These are phyloP conservation scores for Aureobasidium sp. DNA, from an alignment of 2,329 filamentous ascomycete species.

Conservation along the genomic window DNA sequence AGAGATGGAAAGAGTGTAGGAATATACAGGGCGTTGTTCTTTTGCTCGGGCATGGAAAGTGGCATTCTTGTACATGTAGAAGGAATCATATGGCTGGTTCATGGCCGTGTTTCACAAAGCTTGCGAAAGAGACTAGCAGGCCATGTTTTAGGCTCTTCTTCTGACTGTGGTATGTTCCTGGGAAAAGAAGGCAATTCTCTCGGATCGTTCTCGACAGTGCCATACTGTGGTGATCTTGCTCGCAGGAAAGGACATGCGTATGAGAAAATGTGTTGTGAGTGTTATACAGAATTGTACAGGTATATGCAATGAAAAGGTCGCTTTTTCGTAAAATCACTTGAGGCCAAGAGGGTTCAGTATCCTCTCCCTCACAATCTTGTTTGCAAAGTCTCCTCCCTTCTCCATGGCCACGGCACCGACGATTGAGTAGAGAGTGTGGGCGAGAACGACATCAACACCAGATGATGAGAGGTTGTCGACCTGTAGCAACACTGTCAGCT, in stretches of 20 bases:
- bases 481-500: conserved; percentile 28
- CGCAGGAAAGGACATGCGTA: not conserved
- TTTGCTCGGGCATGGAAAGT: not conserved
- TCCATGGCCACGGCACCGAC: conserved; percentile 85
- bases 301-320: not conserved
- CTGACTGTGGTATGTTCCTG: not conserved
- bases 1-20: conserved; percentile 13
- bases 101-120: not conserved
- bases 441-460: conserved; percentile 65
- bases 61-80: not conserved
- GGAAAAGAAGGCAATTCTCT: not conserved
- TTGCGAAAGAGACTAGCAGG: not conserved
- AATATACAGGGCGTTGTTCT: not conserved
- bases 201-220: not conserved
- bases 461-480: conserved; percentile 62
- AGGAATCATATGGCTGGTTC: not conserved
- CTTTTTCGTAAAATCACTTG: conserved; percentile 8
- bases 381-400: conserved; percentile 70
- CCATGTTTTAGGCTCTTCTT: not conserved
- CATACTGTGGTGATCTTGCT: not conserved
- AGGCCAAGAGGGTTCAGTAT: conserved; percentile 50
- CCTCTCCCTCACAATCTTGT: conserved; percentile 64
- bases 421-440: conserved; percentile 73
- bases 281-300: conserved; percentile 14
- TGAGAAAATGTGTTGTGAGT: not conserved